phyloP scores from a whole-genome alignment of 345 rosid genomes.

The Geranium rotundifolium region DNA sequence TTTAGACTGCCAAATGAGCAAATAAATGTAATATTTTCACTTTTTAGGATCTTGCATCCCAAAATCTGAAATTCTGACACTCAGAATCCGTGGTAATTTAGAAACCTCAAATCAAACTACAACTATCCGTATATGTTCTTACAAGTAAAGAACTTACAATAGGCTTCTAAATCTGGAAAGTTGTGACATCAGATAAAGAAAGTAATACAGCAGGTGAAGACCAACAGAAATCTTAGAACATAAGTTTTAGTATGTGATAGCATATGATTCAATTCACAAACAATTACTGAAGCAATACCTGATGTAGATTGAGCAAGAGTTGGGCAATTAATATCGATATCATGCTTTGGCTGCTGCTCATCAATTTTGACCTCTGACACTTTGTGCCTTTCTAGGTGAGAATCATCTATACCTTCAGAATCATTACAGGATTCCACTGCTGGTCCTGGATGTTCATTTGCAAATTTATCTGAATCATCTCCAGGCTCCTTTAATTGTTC shows the following conservation, averaged over 20 bases:
- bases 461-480: conserved; percentile 3
- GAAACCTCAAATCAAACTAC: too few relatives aligned
- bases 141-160: background rate
- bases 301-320: conserved; percentile 11
- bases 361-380: conserved; percentile 9
- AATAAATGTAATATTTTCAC: too few relatives aligned
- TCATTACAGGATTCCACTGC: background rate
- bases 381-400: background rate
- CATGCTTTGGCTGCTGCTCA: conserved; percentile 23
- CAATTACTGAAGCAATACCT: conserved; percentile 14
- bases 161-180: background rate
- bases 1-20: too few relatives aligned
- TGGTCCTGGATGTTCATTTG: conserved; percentile 6
- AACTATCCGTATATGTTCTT: too few relatives aligned
- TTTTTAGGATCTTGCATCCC: too few relatives aligned
- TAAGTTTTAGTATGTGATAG: background rate
- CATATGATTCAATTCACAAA: background rate
- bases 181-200: background rate
- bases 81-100: too few relatives aligned
- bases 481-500: conserved; percentile 19
- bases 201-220: background rate
- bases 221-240: background rate
- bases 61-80: too few relatives aligned
- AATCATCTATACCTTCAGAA: background rate
- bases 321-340: conserved; percentile 18